phyloP scores from a whole-genome alignment of 2,329 filamentous ascomycete species.

The Orbilia blumenaviensis region DNA sequence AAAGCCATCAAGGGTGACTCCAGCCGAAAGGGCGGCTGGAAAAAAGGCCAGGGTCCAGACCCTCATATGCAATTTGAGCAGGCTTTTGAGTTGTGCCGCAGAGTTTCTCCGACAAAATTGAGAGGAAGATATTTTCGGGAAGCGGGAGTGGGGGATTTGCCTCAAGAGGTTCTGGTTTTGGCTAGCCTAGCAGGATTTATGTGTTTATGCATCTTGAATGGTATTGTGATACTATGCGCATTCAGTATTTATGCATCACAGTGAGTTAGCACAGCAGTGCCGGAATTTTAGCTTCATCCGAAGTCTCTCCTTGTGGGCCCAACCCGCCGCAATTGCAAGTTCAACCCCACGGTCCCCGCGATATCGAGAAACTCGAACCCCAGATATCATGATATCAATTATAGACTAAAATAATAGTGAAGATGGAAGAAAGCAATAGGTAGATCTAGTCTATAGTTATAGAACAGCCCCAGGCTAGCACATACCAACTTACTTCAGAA shows the following conservation, averaged over 20 bases:
- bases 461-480: too few species aligned
- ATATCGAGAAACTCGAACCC: too few species aligned
- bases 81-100: background rate
- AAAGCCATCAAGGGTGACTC: background rate
- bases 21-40: background rate
- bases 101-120: background rate
- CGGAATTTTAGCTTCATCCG: constrained; percentile 2
- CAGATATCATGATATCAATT: background rate
- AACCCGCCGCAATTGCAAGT: background rate
- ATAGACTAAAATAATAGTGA: too few species aligned
- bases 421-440: too few species aligned
- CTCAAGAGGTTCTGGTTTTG: background rate
- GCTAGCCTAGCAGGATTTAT: background rate
- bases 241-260: too few species aligned
- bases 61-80: background rate
- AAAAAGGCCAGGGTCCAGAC: background rate
- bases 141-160: background rate
- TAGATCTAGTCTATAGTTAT: too few species aligned
- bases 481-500: background rate
- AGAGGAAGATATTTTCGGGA: background rate
- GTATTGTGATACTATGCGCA: background rate
- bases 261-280: background rate
- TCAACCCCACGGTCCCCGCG: too few species aligned
- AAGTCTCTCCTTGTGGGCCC: constrained; percentile 5
- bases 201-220: background rate